These are phyloP conservation scores for Bisporella sp. DNA, from an alignment of 2,329 filamentous ascomycete genomes.

Conservation along the genomic window DNA sequence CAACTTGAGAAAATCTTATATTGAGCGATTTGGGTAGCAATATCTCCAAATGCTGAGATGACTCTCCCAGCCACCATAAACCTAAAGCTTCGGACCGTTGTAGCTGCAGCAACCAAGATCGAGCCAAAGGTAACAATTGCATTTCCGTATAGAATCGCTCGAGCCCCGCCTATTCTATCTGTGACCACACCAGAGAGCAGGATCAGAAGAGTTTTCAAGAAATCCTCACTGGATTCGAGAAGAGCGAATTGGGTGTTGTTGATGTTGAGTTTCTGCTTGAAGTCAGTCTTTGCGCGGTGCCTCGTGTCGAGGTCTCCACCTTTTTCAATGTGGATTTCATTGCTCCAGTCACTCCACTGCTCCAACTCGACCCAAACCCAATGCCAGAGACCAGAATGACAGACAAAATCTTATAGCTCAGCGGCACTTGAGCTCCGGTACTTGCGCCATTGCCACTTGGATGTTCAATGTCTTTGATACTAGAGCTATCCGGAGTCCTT, in stretches of 20 bases:
- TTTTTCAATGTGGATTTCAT: slow-evolving; percentile 57
- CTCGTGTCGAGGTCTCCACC: slow-evolving; percentile 7
- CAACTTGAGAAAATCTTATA: no score
- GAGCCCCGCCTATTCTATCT: slow-evolving; percentile 51
- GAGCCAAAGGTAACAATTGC: slow-evolving; percentile 50
- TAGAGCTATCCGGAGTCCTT: no score
- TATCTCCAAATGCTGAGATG: slow-evolving; percentile 21
- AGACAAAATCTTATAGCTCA: slow-evolving; percentile 31
- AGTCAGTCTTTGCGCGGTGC: background rate
- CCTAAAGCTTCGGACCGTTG: slow-evolving; percentile 46
- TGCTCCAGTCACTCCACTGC: slow-evolving; percentile 50
- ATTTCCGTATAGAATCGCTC: slow-evolving; percentile 56
- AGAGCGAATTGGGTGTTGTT: slow-evolving; percentile 53
- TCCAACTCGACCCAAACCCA: slow-evolving; percentile 54
- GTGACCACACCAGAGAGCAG: slow-evolving; percentile 48
- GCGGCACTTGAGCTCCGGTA: slow-evolving; percentile 9
- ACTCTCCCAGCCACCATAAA: slow-evolving; percentile 54
- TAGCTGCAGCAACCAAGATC: slow-evolving; percentile 50
- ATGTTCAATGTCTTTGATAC: no score
- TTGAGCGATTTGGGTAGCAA: no score
- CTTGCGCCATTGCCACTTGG: no score
- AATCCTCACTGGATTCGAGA: slow-evolving; percentile 53
- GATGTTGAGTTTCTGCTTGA: slow-evolving; percentile 41
- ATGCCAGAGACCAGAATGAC: slow-evolving; percentile 46
- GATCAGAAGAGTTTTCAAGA: slow-evolving; percentile 52